These are phyloP conservation scores for Penicillium canescens DNA, from an alignment of 495 filamentous ascomycete genomes.

Conservation along the genomic window DNA sequence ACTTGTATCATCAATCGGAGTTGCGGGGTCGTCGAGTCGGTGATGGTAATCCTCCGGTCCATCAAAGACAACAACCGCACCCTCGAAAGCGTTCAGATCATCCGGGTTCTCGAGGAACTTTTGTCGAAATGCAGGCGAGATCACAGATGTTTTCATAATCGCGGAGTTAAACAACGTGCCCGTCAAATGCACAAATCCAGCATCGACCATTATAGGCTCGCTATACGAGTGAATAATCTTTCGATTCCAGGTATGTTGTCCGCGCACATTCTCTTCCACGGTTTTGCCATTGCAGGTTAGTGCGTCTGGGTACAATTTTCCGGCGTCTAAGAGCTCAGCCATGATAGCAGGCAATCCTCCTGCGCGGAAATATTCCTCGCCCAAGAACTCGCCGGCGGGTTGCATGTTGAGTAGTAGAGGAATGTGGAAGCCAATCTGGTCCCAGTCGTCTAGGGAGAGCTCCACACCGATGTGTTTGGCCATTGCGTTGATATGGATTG, in stretches of 20 bases:
- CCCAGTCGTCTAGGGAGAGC: constrained; percentile 53
- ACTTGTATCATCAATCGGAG: constrained; percentile 46
- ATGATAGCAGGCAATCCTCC: constrained; percentile 54
- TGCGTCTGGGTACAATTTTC: constrained; percentile 36
- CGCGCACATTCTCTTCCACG: constrained; percentile 37
- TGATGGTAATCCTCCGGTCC: constrained; percentile 52
- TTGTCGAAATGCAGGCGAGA: constrained; percentile 47
- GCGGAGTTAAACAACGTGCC: constrained; percentile 55
- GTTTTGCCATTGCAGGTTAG: constrained; percentile 45
- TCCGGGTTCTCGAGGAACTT: constrained; percentile 49
- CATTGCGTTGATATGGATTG: constrained; percentile 55
- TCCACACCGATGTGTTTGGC: constrained; percentile 53
- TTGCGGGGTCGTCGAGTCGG: constrained; percentile 42
- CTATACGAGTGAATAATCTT: constrained; percentile 42
- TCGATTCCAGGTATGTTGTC: constrained; percentile 43
- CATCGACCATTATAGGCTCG: constrained; percentile 46
- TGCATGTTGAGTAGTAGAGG: constrained; percentile 56
- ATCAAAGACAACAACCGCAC: constrained; percentile 50
- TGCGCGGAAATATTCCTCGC: constrained; percentile 53
- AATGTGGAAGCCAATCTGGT: constrained; percentile 46
- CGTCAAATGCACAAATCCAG: constrained; percentile 50
- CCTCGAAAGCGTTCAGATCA: constrained; percentile 53
- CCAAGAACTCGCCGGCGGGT: constrained; percentile 51
- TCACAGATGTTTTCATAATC: constrained; percentile 58
- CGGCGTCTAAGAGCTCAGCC: constrained; percentile 49